A percentile compares a stretch with the other conserved stretches of the same genome.
phyloP scores from a whole-genome alignment of 805 yeast species.

The Saturnispora kantuleensis region DNA sequence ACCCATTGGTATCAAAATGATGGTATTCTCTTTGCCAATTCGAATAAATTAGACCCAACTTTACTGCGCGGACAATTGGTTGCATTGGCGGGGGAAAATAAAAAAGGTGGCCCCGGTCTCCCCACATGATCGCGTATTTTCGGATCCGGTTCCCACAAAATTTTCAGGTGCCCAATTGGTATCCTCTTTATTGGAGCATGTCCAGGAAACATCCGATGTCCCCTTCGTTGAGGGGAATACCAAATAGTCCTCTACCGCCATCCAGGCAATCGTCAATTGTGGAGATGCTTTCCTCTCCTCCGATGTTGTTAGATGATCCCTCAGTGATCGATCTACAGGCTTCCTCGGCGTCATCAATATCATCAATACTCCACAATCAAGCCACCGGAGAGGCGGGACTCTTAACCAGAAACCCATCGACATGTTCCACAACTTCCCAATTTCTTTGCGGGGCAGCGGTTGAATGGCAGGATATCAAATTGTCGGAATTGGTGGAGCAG shows the following conservation, averaged over 20 bases:
- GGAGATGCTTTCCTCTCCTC: slow-evolving; percentile 68
- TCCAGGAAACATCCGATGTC: slow-evolving; percentile 28
- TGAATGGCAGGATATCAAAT: slow-evolving; percentile 67
- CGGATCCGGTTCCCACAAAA: no score
- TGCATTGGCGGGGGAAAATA: no score
- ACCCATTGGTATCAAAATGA: no score
- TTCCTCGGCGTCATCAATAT: slow-evolving; percentile 6
- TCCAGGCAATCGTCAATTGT: slow-evolving; percentile 60
- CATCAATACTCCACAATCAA: neutral
- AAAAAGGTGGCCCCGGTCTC: no score
- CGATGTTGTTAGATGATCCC: slow-evolving; percentile 37
- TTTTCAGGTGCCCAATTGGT: neutral
- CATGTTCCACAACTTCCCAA: slow-evolving; percentile 26
- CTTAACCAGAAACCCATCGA: slow-evolving; percentile 30
- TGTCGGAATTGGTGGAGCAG: slow-evolving; percentile 66
- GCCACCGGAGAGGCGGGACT: no score
- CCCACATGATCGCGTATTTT: no score
- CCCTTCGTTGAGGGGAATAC: slow-evolving; percentile 28
- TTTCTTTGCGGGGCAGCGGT: slow-evolving; percentile 22
- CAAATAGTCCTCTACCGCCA: slow-evolving; percentile 25
- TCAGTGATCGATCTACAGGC: slow-evolving; percentile 5
- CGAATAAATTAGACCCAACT: no score
- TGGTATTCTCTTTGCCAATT: no score
- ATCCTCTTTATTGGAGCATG: slow-evolving; percentile 9
- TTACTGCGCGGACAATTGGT: no score